A percentile compares a stretch with the other conserved stretches of the same genome.
Evolutionary conservation across 140 eudicot genomes (phyloP).

Genomic region (Ambrosia hybrid): DNA sequence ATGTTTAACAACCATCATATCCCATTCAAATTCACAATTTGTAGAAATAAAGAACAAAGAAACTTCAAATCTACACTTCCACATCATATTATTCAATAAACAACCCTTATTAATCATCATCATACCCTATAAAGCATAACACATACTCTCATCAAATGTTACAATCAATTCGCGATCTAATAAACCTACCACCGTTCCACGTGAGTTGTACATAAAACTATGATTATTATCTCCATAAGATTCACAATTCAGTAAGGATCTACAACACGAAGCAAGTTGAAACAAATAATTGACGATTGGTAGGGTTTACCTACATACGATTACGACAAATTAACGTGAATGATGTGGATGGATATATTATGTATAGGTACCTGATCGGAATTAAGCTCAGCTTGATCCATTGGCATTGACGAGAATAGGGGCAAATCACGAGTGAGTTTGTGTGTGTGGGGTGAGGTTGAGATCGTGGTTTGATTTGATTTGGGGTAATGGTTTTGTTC

Average conservation of each 20-base stretch:
- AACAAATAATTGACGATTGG: not conserved
- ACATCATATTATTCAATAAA: constrained; percentile 9
- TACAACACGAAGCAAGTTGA: constrained; percentile 1
- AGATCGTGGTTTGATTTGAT: constrained; percentile 22
- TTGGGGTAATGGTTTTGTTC: constrained; percentile 20
- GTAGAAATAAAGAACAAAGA: not conserved
- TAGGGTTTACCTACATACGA: not conserved
- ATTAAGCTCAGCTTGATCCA: constrained; percentile 57
- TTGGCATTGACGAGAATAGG: constrained; percentile 39
- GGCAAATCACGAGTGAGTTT: constrained; percentile 21
- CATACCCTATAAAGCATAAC: not conserved
- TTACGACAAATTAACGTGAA: constrained; percentile 15
- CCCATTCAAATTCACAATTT: constrained; percentile 10
- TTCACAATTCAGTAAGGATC: constrained; percentile 23
- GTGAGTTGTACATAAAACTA: not conserved
- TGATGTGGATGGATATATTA: not conserved
- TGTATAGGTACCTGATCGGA: constrained; percentile 49
- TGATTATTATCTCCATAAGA: not conserved
- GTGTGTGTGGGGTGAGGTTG: constrained; percentile 14
- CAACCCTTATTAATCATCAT: not conserved
- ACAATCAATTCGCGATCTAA: constrained; percentile 20
- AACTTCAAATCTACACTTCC: constrained; percentile 3
- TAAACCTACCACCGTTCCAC: constrained; percentile 10
- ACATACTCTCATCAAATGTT: not conserved
- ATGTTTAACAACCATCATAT: not conserved